These are phyloP conservation scores for Gaertneriomyces semiglobifer DNA, from an alignment of 192 early-diverging fungal species.

Conservation along the genomic window DNA sequence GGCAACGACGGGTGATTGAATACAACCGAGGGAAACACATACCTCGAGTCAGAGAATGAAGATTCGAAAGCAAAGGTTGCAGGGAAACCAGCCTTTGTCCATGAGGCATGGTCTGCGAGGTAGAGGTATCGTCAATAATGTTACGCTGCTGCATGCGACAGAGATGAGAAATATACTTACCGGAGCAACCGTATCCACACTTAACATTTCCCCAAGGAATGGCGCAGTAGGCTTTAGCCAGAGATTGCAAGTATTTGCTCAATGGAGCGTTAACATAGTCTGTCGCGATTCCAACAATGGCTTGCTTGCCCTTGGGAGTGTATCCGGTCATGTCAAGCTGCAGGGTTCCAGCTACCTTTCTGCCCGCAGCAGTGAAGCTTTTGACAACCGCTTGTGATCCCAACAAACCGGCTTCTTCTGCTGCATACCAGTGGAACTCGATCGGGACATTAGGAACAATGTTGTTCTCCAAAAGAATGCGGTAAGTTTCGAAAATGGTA, in stretches of 20 bases:
- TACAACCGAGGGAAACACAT: not conserved
- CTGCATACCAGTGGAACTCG: conserved; percentile 86
- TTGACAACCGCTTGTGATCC: conserved; percentile 81
- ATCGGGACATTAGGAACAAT: conserved; percentile 74
- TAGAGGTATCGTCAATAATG: conserved; percentile 42
- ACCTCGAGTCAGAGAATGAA: conserved; percentile 31
- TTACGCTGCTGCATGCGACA: not conserved
- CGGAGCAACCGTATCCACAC: conserved; percentile 74
- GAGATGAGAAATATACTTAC: not conserved
- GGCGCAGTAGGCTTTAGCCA: conserved; percentile 64
- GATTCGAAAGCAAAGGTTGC: conserved; percentile 72
- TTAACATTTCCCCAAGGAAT: conserved; percentile 66
- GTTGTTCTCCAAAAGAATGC: conserved; percentile 61
- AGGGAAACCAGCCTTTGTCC: conserved; percentile 82
- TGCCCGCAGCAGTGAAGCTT: conserved; percentile 57
- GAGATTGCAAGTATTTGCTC: conserved; percentile 45
- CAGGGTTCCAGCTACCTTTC: conserved; percentile 70
- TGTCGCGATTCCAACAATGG: conserved; percentile 69
- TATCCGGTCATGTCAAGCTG: conserved; percentile 98
- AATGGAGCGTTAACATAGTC: conserved; percentile 72
- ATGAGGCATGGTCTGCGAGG: conserved; percentile 78
- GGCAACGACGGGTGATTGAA: not conserved
- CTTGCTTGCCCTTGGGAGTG: conserved; percentile 46
- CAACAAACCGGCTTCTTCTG: conserved; percentile 76
- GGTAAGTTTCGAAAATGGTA: conserved; percentile 87